These are phyloP conservation scores for Hyaloscypha bicolor DNA, from an alignment of 495 filamentous ascomycete species.

Conservation along the genomic window DNA sequence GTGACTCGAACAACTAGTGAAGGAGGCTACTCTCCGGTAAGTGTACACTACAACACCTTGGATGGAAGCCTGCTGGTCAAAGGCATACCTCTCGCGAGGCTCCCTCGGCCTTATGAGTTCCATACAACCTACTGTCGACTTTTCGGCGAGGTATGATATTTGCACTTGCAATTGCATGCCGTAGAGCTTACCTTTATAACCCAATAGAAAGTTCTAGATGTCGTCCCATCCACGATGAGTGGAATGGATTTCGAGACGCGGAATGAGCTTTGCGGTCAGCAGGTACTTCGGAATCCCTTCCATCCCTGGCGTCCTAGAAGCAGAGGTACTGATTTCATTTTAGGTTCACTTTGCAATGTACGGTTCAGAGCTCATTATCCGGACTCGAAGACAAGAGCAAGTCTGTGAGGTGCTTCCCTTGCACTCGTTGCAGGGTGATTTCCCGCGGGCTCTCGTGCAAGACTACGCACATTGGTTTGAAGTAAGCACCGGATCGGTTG, in stretches of 20 bases:
- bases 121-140: constrained; percentile 36
- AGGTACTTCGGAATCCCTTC: not conserved
- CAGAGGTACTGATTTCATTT: too few relatives aligned
- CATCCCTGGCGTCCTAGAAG: too few relatives aligned
- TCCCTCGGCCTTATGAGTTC: constrained; percentile 40
- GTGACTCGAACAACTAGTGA: constrained; percentile 26
- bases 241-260: constrained; percentile 34
- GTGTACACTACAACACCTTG: constrained; percentile 51
- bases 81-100: constrained; percentile 45
- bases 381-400: constrained; percentile 1
- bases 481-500: constrained; percentile 37
- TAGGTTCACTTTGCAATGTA: constrained; percentile 24
- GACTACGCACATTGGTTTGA: constrained; percentile 55
- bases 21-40: too few relatives aligned
- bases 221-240: constrained; percentile 30
- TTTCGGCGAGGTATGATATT: constrained; percentile 41
- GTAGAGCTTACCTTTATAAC: too few relatives aligned
- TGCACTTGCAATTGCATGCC: too few relatives aligned
- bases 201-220: too few relatives aligned
- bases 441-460: constrained; percentile 44
- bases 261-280: not conserved
- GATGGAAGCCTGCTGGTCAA: constrained; percentile 52
- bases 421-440: constrained; percentile 40
- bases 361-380: constrained; percentile 24
- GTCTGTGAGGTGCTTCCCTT: constrained; percentile 45